Evolutionary conservation across 1,284 basidiomycete genomes (phyloP).

Genomic region (Omphalotus olearius): DNA sequence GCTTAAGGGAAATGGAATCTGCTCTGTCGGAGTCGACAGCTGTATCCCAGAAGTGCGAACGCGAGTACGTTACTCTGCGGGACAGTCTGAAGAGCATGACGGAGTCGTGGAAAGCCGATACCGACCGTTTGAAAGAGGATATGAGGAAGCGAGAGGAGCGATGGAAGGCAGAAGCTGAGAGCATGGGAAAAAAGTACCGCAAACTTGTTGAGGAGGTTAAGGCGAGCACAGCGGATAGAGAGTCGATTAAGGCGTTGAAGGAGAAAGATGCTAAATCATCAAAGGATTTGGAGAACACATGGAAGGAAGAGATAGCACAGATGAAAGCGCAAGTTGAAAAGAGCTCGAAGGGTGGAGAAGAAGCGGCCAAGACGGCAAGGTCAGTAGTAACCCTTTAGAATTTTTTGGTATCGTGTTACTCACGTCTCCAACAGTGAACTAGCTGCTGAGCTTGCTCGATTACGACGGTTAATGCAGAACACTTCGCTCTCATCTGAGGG

Average conservation of each 20-base stretch:
- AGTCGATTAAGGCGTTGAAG: slow-evolving; percentile 32
- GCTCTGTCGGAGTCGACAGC: slow-evolving; percentile 67
- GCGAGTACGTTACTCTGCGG: slow-evolving; percentile 73
- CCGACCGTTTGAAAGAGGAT: slow-evolving; percentile 61
- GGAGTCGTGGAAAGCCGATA: slow-evolving; percentile 66
- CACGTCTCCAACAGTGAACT: slow-evolving; percentile 38
- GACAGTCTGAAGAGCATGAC: slow-evolving; percentile 68
- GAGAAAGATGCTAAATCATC: slow-evolving; percentile 43
- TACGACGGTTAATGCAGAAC: slow-evolving; percentile 66
- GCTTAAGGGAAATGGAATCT: slow-evolving; percentile 72
- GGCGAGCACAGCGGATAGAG: slow-evolving; percentile 38
- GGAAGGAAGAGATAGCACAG: slow-evolving; percentile 39
- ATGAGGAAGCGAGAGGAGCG: slow-evolving; percentile 67
- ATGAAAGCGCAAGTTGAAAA: slow-evolving; percentile 47
- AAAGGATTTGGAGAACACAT: slow-evolving; percentile 32
- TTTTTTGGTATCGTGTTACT: slow-evolving; percentile 4
- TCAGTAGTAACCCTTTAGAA: slow-evolving; percentile 29
- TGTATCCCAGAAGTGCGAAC: slow-evolving; percentile 72
- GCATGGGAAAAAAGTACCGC: slow-evolving; percentile 60
- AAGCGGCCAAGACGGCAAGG: slow-evolving; percentile 58
- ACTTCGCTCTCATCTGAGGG: slow-evolving; percentile 10
- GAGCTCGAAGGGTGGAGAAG: slow-evolving; percentile 49
- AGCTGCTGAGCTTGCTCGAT: slow-evolving; percentile 55
- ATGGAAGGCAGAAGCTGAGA: slow-evolving; percentile 59
- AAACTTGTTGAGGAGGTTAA: slow-evolving; percentile 57